These are phyloP conservation scores for Botrytis pseudocinerea DNA, from an alignment of 2,329 filamentous ascomycete genomes.

Conservation along the genomic window DNA sequence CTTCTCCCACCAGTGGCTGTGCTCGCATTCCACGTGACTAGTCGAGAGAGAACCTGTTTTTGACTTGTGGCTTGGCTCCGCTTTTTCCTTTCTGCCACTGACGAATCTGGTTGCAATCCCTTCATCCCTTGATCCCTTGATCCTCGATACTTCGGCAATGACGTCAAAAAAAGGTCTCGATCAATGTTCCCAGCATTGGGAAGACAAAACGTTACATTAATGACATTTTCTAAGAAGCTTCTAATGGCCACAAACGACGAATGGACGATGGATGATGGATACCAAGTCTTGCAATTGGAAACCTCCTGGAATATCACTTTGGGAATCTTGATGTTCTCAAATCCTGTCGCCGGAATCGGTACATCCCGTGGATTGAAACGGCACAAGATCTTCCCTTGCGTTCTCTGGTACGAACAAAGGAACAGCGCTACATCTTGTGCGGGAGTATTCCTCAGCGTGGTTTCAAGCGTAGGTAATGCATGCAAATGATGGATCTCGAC, in stretches of 20 bases:
- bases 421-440: background rate
- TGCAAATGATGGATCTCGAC: background rate
- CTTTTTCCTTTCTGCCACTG: background rate
- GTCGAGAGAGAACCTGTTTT: background rate
- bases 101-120: background rate
- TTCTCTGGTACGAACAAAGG: background rate
- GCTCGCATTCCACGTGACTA: background rate
- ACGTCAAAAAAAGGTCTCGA: slow-evolving; percentile 12
- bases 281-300: background rate
- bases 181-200: background rate
- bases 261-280: background rate
- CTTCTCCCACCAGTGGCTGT: background rate
- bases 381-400: too few species aligned
- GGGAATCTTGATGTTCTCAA: background rate
- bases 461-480: background rate
- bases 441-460: background rate
- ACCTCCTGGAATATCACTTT: background rate
- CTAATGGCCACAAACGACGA: background rate
- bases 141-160: background rate
- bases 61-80: background rate
- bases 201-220: background rate
- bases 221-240: background rate
- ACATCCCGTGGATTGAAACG: too few species aligned
- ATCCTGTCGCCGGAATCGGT: background rate
- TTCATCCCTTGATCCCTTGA: background rate